Evolutionary conservation across 2,329 filamentous ascomycete genomes (phyloP).

Genomic region (Byssoonygena ceratinophila): DNA sequence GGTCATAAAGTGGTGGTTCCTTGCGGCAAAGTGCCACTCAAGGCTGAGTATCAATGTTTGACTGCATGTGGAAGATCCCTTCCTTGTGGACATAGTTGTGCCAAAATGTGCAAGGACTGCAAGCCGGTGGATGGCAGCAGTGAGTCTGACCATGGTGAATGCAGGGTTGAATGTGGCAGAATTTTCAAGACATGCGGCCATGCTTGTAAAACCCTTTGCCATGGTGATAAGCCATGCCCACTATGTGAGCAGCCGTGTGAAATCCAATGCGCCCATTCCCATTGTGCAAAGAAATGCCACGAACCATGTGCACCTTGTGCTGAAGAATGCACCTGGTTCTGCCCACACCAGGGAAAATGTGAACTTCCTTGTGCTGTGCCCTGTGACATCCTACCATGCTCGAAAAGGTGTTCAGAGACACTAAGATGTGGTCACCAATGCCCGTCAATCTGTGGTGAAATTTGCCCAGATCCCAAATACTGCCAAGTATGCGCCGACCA

Average conservation of each 20-base stretch:
- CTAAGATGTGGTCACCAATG: conserved; percentile 54
- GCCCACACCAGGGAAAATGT: conserved; percentile 41
- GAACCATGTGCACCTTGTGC: conserved; percentile 55
- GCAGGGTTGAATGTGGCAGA: conserved; percentile 1
- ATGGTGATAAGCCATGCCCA: conserved; percentile 9
- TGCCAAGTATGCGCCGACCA: conserved; percentile 47
- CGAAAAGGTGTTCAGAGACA: conserved; percentile 44
- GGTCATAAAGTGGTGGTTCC: conserved; percentile 1
- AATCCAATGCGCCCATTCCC: conserved; percentile 47
- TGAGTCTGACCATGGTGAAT: not conserved
- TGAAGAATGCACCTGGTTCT: conserved; percentile 46
- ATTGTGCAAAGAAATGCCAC: conserved; percentile 46
- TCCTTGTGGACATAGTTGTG: conserved; percentile 7
- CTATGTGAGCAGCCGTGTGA: conserved; percentile 38
- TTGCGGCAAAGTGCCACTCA: conserved; percentile 2
- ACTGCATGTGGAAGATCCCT: not conserved
- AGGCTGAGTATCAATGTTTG: not conserved
- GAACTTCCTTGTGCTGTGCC: conserved; percentile 54
- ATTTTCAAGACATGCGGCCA: conserved; percentile 9
- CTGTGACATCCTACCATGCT: conserved; percentile 57
- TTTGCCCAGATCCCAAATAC: conserved; percentile 43
- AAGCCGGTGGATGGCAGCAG: not conserved
- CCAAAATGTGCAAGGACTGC: not conserved
- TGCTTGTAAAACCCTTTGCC: conserved; percentile 6
- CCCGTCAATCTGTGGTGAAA: conserved; percentile 55